Base-by-base conservation (phyloP, 2,329 filamentous ascomycete species). In the Colletotrichum scovillei region DNA sequence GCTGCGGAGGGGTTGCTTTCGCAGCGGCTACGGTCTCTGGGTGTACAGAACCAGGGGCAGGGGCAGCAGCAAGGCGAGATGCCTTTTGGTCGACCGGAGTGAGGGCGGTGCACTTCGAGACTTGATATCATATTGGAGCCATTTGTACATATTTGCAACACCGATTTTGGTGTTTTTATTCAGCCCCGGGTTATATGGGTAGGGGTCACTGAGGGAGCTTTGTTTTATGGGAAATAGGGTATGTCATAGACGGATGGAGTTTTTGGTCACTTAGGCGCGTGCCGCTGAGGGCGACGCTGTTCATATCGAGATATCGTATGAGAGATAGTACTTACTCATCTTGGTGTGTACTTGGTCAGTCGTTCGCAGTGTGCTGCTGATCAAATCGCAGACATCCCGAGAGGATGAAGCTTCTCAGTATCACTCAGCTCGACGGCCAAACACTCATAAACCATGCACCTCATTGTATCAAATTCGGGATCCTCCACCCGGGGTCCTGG, bases 1-100 rank as follows among this genome's bases (percentile, higher is more conserved):
- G 86, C 89, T 1, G 86, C 89, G 5, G 92, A 94, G 77, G 90
- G 93, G 3, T 82, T 97, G 19, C 84, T 97, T 19, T 94, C 94
- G 12, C 91, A 91, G 79, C 88, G 91, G 69, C 83, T 96, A 57
- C 88, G 91, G 75, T 89, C 90, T 6, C 82, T 94, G 6, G 92
- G 91, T 49, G 86, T 86, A 28, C 81, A 86, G 71, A 68, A 65
- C 46, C 69, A 73, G 63, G 69, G 65, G 30, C 55, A 63, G 26
- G 19, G 5, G 4, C 42, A 49, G 42, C 3, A 9, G 8, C 42
- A 49, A 6, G 42, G 42, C 1, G 42, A 49, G 42, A 12, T 53
- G 32, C 22, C 35, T 30, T 63, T 38, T 42, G 46, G 32, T 8
- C 38, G 12, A 11, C 53, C 35, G 42, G 42, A 60, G 14, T 72